phyloP scores from a whole-genome alignment of 176 grass and related monocot genomes.

The Rhynchospora tenuis region DNA sequence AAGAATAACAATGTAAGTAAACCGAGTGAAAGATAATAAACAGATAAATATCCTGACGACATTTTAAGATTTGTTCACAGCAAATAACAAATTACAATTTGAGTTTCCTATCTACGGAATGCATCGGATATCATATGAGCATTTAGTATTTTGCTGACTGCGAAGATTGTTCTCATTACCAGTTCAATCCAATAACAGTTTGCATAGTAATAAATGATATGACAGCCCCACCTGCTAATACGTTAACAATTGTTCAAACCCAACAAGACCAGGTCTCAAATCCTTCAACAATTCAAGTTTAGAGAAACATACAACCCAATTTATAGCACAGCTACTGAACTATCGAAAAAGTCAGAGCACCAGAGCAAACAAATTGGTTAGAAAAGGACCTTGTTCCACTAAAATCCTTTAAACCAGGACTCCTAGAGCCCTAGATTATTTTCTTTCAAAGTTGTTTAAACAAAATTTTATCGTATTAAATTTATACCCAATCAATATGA shows the following conservation, averaged over 20 bases:
- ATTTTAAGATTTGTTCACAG: too few relatives aligned
- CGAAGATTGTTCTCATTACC: neutral
- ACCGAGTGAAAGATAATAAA: neutral
- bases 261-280: neutral
- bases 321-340: neutral
- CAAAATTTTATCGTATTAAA: neutral
- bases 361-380: neutral
- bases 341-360: neutral
- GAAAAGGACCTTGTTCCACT: neutral
- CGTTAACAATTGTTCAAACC: neutral
- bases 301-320: neutral
- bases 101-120: neutral
- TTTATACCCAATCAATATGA: neutral
- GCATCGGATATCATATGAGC: neutral
- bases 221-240: neutral
- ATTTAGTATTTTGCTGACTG: neutral
- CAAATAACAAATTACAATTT: too few relatives aligned
- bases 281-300: conserved; percentile 6
- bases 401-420: neutral
- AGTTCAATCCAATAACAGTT: neutral
- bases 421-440: neutral
- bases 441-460: neutral
- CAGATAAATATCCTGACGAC: too few relatives aligned
- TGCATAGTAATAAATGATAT: neutral
- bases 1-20: neutral